These are phyloP conservation scores for Hevea brasiliensis DNA, from an alignment of 345 rosid species.

Conservation along the genomic window DNA sequence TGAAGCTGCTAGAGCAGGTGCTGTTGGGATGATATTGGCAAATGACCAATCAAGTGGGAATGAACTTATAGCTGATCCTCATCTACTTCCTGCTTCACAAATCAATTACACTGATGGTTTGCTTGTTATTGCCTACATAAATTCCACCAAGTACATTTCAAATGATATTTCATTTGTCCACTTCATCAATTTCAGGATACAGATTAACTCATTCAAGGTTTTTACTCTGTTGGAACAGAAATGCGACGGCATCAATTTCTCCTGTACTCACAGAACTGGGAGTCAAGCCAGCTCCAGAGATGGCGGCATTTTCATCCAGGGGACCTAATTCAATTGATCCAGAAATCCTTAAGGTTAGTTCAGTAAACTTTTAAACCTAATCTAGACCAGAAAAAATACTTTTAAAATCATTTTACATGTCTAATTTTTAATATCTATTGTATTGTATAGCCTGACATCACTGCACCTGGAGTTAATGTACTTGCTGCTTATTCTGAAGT, in stretches of 20 bases:
- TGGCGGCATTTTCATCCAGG: conserved; percentile 37
- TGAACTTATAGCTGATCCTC: conserved; percentile 30
- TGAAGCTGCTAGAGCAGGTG: conserved; percentile 39
- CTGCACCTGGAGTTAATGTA: conserved; percentile 45
- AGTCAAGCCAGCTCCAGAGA: conserved; percentile 7
- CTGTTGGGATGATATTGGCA: conserved; percentile 48
- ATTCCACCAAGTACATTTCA: conserved; percentile 34
- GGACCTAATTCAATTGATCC: conserved; percentile 15
- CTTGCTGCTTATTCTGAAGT: conserved; percentile 30
- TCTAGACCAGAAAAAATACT: no score
- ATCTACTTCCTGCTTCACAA: conserved; percentile 46
- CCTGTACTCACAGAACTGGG: neutral
- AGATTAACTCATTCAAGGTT: neutral
- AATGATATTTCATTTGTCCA: no score
- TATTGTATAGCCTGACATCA: conserved; percentile 39
- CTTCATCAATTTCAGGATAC: neutral
- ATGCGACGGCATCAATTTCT: conserved; percentile 10
- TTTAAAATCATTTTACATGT: no score
- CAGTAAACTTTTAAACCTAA: no score
- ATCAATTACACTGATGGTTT: conserved; percentile 34
- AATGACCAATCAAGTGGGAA: conserved; percentile 29
- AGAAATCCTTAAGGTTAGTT: conserved; percentile 20
- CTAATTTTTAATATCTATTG: no score
- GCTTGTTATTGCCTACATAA: conserved; percentile 34
- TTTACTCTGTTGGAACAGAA: neutral